Evolutionary conservation across 2,329 filamentous ascomycete species (phyloP).

Genomic region (Amylocarpus encephaloides): DNA sequence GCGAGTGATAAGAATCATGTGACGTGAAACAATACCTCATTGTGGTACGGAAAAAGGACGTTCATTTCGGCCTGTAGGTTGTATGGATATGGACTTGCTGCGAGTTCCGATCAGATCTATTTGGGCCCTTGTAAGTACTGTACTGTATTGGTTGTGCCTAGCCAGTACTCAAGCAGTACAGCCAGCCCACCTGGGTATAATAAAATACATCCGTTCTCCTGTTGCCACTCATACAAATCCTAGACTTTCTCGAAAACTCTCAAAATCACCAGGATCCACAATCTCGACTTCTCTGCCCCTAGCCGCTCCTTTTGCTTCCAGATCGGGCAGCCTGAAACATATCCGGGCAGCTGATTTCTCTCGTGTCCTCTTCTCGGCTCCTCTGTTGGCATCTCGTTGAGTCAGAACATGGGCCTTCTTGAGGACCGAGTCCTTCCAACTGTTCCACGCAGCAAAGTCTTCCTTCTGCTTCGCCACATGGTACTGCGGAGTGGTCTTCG

Average conservation of each 20-base stretch:
- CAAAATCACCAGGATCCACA: constrained; percentile 27
- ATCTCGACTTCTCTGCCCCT: constrained; percentile 27
- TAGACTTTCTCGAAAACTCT: constrained; percentile 26
- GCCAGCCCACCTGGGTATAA: constrained; percentile 20
- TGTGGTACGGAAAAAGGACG: no score
- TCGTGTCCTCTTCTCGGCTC: constrained; percentile 16
- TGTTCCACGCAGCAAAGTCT: constrained; percentile 56
- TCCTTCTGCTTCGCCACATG: constrained; percentile 60
- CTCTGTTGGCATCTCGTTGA: constrained; percentile 22
- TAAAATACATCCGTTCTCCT: neutral
- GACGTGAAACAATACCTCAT: no score
- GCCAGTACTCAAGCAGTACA: no score
- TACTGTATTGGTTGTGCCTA: no score
- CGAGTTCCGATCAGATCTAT: no score
- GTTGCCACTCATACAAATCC: constrained; percentile 28
- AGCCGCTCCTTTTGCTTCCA: constrained; percentile 22
- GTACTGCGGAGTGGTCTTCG: constrained; percentile 57
- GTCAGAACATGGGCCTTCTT: constrained; percentile 44
- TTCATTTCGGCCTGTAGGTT: no score
- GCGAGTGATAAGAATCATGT: no score
- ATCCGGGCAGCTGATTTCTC: constrained; percentile 24
- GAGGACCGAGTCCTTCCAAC: constrained; percentile 50
- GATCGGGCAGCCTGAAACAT: constrained; percentile 23
- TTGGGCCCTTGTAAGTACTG: no score
- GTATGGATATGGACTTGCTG: no score